Base-by-base conservation (phyloP, 257 asterid genomes). In the Apocynum venetum region DNA sequence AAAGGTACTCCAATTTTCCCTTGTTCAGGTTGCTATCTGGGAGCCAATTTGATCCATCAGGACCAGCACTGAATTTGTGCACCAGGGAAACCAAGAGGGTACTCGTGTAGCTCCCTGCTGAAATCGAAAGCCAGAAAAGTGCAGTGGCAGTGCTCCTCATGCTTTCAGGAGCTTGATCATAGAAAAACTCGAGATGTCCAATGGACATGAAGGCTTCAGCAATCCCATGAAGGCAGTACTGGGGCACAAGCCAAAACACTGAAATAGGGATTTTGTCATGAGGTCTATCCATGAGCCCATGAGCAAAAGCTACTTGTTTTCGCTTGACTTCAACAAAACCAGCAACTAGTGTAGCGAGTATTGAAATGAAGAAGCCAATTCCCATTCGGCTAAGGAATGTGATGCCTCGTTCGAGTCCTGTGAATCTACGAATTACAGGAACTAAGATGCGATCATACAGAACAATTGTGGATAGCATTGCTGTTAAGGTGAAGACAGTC, bases 181-280 rank as follows among this genome's bases (percentile, higher is more conserved):
- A 94, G 84, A 92, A 91, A 74, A 94, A 92, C 83, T 94, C 97
- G 4, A 92, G 85, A 53, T 88, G 96, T 43, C 98, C 96, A 64
- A 93, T 89, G 36, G 96, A 91, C 96, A 89, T 91, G 76, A 92
- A 94, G 1, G 97, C 95, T 53, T 94, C 98, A 2, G 98, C 97
- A 0, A 89, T 71, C 10, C 98, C 98, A 70, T 94, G 96, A 5
- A 94, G 80, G 69, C 86, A 83, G 51, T 93, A 93, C 44, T 91
- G 97, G 0, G 97, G 98, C 76, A 77, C 84, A 7, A 93, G 85
- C 97, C 96, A 93, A 11, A 90, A 80, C 0, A 87, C 98, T 1
- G 97, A 88, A 31, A 92, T 91, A 10, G 98, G 98, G 17, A 91
- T 79, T 0, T 59, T 81, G 4, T 78, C 84, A 2, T 67, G 77